Evolutionary conservation across 78 protist species (phyloP), one percentile per base, ranked within the genome.

Genomic region (Dictyostelium brefeldianum): DNA sequence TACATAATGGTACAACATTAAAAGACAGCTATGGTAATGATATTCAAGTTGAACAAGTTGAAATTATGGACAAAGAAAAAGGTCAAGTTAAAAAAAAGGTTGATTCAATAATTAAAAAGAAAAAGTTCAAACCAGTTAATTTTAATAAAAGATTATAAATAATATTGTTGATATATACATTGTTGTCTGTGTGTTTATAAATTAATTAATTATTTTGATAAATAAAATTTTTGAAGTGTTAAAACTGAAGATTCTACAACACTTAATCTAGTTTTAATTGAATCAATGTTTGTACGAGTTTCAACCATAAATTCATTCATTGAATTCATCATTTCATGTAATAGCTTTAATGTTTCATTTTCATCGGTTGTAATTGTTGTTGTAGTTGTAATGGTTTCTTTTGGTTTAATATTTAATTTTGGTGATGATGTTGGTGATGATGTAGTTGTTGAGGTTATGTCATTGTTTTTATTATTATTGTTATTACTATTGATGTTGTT

Each of bases 281-380:
- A 20, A 11, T n/a, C 81, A 22, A 75, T 48, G 11, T 27, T 75
- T 9, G 48, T 64, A 15, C 64, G 54, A 50, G 81, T 75, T 75
- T 75, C 65, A 27, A 36, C 3, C 81, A 75, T 75, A 75, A 75
- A 75, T n/a, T 75, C 65, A 15, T 43, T 27, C 64, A 75, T 48
- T 22, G 81, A 36, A 18, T n/a, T 9, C 51, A 75, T 36, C 57
- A 75, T 75, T 46, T 75, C 81, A 17, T 75, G 54, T 25, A 75
- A 12, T 27, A 75, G 6, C 15, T 75, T 50, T 22, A 27, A 20
- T 22, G 41, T 50, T 75, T 73, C 79, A 20, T 73, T 47, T 25
- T 73, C 79, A 20, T 73, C 75, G 9, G 75, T 67, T 31, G 75
- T 67, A 67, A 31, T 67, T 67, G 75, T 67, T 15, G 75, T 67